Conservation (phyloP, 208 protist genomes). For the Vickermania spadyakhi region DNA sequence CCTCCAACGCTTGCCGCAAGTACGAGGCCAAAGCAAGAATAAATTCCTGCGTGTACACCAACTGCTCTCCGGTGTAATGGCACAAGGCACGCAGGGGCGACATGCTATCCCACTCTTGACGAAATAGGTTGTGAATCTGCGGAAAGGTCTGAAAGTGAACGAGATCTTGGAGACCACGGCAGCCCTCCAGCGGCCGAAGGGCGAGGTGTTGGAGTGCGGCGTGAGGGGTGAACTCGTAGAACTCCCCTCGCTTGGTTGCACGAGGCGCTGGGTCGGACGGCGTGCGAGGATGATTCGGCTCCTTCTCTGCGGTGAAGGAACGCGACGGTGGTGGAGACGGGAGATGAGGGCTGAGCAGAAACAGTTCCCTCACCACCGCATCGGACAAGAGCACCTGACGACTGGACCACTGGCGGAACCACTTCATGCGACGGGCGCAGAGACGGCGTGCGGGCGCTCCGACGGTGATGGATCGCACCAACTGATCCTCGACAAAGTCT, state of each 20-base stretch:
- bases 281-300: neutral
- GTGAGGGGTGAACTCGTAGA: constrained; percentile 51
- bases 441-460: neutral
- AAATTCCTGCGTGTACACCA: constrained; percentile 39
- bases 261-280: neutral
- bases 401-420: neutral
- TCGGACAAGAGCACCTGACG: constrained; percentile 4
- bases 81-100: constrained; percentile 25
- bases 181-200: constrained; percentile 37
- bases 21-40: constrained; percentile 44
- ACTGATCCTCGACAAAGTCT: constrained; percentile 20
- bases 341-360: neutral
- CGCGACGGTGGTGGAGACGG: neutral
- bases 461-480: constrained; percentile 3
- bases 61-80: constrained; percentile 37
- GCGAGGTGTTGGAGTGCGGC: constrained; percentile 58
- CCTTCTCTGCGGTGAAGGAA: neutral
- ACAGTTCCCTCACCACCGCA: constrained; percentile 10
- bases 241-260: neutral
- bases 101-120: constrained; percentile 64
- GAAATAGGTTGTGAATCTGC: constrained; percentile 52
- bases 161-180: constrained; percentile 11
- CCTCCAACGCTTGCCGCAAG: constrained; percentile 28
- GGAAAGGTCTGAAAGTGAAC: constrained; percentile 47
- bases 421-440: neutral